Conservation (phyloP, 768 basidiomycete species). For the Macrolepiota albuminosa region DNA sequence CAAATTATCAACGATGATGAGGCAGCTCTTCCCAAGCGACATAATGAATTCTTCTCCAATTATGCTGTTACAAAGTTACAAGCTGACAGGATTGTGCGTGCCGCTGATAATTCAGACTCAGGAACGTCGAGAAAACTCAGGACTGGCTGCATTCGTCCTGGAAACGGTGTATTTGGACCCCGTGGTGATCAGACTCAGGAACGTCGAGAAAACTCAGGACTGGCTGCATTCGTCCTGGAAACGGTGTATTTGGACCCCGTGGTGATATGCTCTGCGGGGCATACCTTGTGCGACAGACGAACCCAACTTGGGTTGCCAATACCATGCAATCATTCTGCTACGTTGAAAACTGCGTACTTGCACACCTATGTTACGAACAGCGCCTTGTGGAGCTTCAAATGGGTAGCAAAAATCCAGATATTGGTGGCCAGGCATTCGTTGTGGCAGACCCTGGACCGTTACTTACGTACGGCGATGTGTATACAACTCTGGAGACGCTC, state of each 20-base stretch:
- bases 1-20: constrained; percentile 67
- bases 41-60: constrained; percentile 71
- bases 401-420: constrained; percentile 44
- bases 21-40: constrained; percentile 40
- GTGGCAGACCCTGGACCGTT: constrained; percentile 64
- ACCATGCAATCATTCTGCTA: constrained; percentile 63
- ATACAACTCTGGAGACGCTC: constrained; percentile 49
- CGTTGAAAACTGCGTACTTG: constrained; percentile 72
- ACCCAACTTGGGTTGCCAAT: constrained; percentile 57
- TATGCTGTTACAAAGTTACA: constrained; percentile 64
- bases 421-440: constrained; percentile 69
- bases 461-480: constrained; percentile 59
- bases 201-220: constrained; percentile 43
- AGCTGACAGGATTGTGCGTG: constrained; percentile 47
- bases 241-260: constrained; percentile 70
- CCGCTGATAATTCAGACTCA: constrained; percentile 27
- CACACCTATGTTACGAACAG: constrained; percentile 70
- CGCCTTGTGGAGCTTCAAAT: constrained; percentile 52
- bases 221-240: constrained; percentile 74
- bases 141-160: constrained; percentile 75
- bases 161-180: constrained; percentile 73
- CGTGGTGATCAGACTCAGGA: constrained; percentile 51
- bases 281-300: constrained; percentile 54
- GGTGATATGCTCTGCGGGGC: constrained; percentile 67
- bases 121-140: constrained; percentile 34